Evolutionary conservation across 2,329 filamentous ascomycete species (phyloP), one percentile per base, ranked within the genome.

Genomic region (Microdochium nivale): DNA sequence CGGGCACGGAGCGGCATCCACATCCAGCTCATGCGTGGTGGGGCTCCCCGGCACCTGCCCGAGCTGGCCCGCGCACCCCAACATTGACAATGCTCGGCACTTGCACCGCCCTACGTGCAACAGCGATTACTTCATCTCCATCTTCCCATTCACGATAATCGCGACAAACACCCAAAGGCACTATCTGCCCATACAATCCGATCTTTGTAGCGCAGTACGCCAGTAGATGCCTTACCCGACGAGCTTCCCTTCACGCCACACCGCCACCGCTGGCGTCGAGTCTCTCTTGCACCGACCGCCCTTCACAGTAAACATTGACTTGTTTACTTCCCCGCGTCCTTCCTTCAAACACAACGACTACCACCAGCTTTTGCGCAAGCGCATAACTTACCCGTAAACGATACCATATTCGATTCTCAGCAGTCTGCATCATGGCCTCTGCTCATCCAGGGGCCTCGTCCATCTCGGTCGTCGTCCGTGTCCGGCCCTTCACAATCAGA

Each of bases 401-500:
- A 23, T 11, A 44, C 16, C 16, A 10, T 8, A 7, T 19, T 21
- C 21, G n/a, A 19, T 11, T 19, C 16, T 44, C 10, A 19, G 50
- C 47, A 33, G 30, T 24, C 46, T 8, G 30, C 61, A 63, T 48
- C 35, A 71, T 71, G 69, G 54, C 61, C 54, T 52, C 60, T 19
- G 53, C 58, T 56, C 71, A 76, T 54, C 68, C 73, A n/a, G 71
- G 72, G 56, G 74, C 75, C 32, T 81, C 79, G 46, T 83, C 80
- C 43, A 83, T 83, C 63, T 76, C 72, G 48, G 80, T 83, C 61
- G 73, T 59, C 84, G 83, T 87, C 56, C 81, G 84, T 64, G 84
- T 87, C 59, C 80, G 84, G 59, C 84, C 84, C 5, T 87, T 87
- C 61, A 87, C 83, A 11, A 96, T 97, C 60, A 80, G 90, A 72